Base-by-base conservation (phyloP, 2,329 filamentous ascomycete species). In the Aspergillus awamori region DNA sequence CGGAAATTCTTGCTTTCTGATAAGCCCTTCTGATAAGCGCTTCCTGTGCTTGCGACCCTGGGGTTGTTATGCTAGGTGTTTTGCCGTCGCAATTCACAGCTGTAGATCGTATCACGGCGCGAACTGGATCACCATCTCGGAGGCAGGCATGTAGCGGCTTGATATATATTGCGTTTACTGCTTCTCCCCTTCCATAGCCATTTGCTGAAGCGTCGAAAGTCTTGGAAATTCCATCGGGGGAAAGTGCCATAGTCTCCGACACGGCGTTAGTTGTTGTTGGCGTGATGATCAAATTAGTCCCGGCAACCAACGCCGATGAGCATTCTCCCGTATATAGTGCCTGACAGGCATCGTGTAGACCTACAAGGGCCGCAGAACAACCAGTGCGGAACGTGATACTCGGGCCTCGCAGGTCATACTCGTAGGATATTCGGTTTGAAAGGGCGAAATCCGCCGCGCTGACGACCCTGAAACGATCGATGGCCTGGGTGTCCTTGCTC, bases 31-130 rank as follows among this genome's bases (percentile, higher is more conserved):
- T 43, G 13, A 64, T 60, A 2, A 64, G 39, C 6, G 43, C 24
- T 39, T 64, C 58, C 38, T 67, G 66, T 3, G 63, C 63, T 47
- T 55, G 53, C 4, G 63, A 49, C 28, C 62, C 61, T 5, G 65
- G 66, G 1, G 60, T 62, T 4, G 66, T 62, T 5, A 71, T 66
- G n/a, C 55, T 65, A 1, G 61, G 59, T 0, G 69, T 68, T 33
- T 61, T 68, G 2, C 75, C 75, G 51, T 75, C 74, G 7, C 55
- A 62, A 45, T 76, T 76, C 1, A 63, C 61, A 1, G 65, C 63
- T 1, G 71, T 74, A 4, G 65, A 63, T n/a, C 75, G 65, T 24
- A 79, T 74, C 10, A 79, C 65, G 0, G 70, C 74, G 5, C 74
- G 65, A 11, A 79, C 68, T 2, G 72, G 65, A 55, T 76, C 66